Evolutionary conservation across 2,329 filamentous ascomycete species (phyloP), one percentile per base, ranked within the genome.

Genomic region (Verticillium longisporum): DNA sequence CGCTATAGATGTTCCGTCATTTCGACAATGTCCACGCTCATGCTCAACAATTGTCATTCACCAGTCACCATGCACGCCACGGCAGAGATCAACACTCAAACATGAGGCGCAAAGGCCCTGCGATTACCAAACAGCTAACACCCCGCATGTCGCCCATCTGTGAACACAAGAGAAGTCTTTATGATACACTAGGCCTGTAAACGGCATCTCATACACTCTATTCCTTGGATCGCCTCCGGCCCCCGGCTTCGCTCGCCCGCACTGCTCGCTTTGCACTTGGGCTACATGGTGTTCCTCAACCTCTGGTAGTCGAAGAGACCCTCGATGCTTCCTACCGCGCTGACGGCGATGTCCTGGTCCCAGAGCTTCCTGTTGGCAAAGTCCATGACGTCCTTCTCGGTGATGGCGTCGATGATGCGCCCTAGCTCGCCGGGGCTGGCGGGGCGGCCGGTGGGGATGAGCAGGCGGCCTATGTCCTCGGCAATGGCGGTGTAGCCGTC

Each of bases 381-480:
- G 71, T 90, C 87, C 91, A 97, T 97, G 67, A 99, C 91, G 72
- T 98, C 92, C 84, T 96, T 96, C 79, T 93, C 92, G 67, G 92
- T 92, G 74, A 99, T 94, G 70, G 81, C 83, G 72, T 93, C 89
- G 69, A 99, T 92, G 68, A 89, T 87, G 71, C 91, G 88, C 87
- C 99, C 95, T 67, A 99, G 94, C 84, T 99, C 95, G 76, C 90
- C 89, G 63, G 95, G 91, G 74, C 82, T 88, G 86, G 96, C 89
- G 68, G 94, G 89, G 72, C 93, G 90, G 74, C 95, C 95, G 62
- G 95, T 98, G 73, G 93, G 98, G 81, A 99, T 88, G 79, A 99
- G 92, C 82, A 99, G 95, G 78, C 95, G 91, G 73, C 95, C 95
- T 77, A 99, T 97, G 76, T 99, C 95, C 84, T 99, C 95, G 64